Conservation (phyloP, 1,284 basidiomycete genomes). For the Heterobasidion parviporum region DNA sequence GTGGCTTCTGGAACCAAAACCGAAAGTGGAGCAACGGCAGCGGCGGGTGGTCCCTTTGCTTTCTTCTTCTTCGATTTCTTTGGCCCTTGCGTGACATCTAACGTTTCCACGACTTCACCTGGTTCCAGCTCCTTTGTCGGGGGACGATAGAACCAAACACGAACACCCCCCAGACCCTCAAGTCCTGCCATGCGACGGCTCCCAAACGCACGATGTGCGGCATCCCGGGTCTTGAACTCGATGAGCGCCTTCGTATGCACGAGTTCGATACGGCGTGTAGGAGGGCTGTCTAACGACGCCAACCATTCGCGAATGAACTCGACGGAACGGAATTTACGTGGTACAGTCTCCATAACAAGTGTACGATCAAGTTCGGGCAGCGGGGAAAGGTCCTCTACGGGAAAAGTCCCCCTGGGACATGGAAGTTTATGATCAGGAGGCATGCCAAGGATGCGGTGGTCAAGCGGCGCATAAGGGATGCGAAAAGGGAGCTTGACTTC, state of each 20-base stretch:
- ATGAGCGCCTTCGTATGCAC: conserved; percentile 40
- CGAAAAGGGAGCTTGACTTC: not conserved
- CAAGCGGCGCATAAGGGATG: not conserved
- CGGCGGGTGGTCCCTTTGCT: not conserved
- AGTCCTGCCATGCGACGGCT: conserved; percentile 39
- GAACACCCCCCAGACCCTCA: conserved; percentile 35
- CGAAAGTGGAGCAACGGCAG: not conserved
- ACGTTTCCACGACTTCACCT: conserved; percentile 8
- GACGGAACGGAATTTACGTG: conserved; percentile 37
- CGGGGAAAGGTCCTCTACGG: conserved; percentile 3
- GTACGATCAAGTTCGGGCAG: conserved; percentile 39
- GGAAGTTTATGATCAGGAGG: not conserved
- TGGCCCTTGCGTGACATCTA: not conserved
- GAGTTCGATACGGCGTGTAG: conserved; percentile 28
- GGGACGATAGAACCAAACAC: conserved; percentile 39
- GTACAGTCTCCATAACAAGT: conserved; percentile 51
- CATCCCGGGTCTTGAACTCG: conserved; percentile 38
- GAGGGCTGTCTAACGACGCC: conserved; percentile 27
- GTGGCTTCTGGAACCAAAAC: not conserved
- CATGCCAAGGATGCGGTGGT: not conserved
- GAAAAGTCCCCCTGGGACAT: not conserved
- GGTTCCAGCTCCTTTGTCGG: conserved; percentile 15
- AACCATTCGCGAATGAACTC: conserved; percentile 34
- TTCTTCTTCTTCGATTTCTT: conserved; percentile 4
- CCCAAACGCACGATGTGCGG: conserved; percentile 39